Percentiles rank a stretch among this genome's conserved stretches.
phyloP scores from a whole-genome alignment of 148 eudicot genomes.

The Rhododendron ovatum region DNA sequence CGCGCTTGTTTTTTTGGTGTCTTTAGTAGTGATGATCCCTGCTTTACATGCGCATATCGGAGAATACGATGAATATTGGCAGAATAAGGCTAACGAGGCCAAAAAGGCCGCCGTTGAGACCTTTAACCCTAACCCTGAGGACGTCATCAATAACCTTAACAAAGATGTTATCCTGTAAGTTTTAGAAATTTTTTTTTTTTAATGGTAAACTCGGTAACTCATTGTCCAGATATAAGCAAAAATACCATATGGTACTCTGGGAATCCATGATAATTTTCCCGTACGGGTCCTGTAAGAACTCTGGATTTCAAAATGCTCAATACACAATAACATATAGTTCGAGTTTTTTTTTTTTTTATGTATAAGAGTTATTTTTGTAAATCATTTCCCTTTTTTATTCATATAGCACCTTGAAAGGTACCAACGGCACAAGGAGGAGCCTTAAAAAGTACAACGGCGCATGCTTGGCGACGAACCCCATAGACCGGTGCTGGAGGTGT shows the following conservation, averaged over 20 bases:
- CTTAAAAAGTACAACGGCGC: slow-evolving; percentile 20
- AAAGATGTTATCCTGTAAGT: slow-evolving; percentile 42
- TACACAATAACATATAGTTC: neutral
- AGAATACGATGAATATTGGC: slow-evolving; percentile 36
- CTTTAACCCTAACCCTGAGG: slow-evolving; percentile 38
- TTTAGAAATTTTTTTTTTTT: neutral
- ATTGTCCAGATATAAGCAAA: no score
- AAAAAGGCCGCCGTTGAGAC: slow-evolving; percentile 17
- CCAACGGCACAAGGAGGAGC: slow-evolving; percentile 41
- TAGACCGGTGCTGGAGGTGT: slow-evolving; percentile 75
- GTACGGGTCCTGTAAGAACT: neutral
- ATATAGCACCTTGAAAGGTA: slow-evolving; percentile 15
- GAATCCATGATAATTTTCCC: neutral
- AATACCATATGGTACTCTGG: no score
- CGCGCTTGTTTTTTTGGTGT: slow-evolving; percentile 2
- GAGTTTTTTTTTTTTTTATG: no score
- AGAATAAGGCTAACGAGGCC: slow-evolving; percentile 34
- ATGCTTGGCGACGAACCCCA: slow-evolving; percentile 63
- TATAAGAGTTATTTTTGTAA: neutral
- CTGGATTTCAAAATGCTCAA: neutral
- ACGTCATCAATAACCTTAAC: slow-evolving; percentile 37
- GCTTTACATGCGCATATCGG: slow-evolving; percentile 9
- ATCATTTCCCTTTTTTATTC: neutral
- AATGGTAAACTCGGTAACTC: no score
- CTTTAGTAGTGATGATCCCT: slow-evolving; percentile 4